These are phyloP conservation scores for Periglandula ipomoeae DNA, from an alignment of 2,329 filamentous ascomycete species.

Conservation along the genomic window DNA sequence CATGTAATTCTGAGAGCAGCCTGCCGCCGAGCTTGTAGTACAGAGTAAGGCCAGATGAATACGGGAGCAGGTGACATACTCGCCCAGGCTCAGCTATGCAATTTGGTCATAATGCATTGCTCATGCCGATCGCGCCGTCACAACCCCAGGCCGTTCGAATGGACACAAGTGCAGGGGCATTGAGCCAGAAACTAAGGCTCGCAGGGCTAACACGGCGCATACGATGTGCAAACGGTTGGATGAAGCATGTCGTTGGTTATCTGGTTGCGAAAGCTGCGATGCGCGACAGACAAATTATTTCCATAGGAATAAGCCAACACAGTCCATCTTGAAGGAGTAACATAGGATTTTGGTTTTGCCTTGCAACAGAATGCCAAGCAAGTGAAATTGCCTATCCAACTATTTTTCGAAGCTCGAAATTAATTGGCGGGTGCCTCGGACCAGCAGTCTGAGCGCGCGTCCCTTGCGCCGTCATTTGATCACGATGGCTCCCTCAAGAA, in stretches of 20 bases:
- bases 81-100: no score
- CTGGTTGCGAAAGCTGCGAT: background rate
- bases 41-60: background rate
- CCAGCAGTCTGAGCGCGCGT: constrained; percentile 4
- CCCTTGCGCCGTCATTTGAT: background rate
- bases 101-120: background rate
- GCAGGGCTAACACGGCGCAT: no score
- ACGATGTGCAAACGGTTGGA: no score
- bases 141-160: background rate
- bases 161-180: background rate
- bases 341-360: background rate
- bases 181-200: no score
- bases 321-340: no score
- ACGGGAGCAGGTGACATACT: no score
- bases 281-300: background rate
- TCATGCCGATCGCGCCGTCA: background rate
- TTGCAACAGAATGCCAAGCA: background rate
- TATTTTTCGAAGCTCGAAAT: background rate
- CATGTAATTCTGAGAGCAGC: background rate
- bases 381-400: background rate
- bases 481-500: background rate
- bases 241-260: no score
- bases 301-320: no score
- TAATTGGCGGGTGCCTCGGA: background rate
- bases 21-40: background rate